Evolutionary conservation across 1,284 basidiomycete species (phyloP).

Genomic region (Inonotus obliquus): DNA sequence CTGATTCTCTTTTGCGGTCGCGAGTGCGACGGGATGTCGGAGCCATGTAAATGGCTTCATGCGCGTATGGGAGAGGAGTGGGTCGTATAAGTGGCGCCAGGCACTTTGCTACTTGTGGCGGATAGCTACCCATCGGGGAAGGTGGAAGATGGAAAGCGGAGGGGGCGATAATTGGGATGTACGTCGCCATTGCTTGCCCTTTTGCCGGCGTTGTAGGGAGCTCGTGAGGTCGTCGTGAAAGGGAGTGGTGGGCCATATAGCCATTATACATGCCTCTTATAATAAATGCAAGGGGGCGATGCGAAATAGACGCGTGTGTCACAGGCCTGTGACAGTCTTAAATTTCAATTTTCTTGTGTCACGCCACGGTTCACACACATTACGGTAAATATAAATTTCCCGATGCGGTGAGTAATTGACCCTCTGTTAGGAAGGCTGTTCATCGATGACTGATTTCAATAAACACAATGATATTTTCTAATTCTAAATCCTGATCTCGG

Average conservation of each 20-base stretch:
- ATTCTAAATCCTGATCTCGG: constrained; percentile 5
- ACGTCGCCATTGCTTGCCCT: not conserved
- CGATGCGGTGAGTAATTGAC: not conserved
- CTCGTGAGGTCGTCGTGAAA: not conserved
- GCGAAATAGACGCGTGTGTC: too few species aligned
- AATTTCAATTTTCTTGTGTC: not conserved
- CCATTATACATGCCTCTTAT: not conserved
- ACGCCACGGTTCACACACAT: not conserved
- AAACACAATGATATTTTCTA: not conserved
- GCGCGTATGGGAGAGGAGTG: constrained; percentile 6
- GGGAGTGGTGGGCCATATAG: not conserved
- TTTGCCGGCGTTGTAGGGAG: too few species aligned
- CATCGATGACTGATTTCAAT: too few species aligned
- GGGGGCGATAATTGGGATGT: not conserved
- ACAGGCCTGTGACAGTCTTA: not conserved
- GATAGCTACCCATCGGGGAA: not conserved
- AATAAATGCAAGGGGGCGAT: not conserved
- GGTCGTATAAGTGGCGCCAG: constrained; percentile 6
- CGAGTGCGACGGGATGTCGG: not conserved
- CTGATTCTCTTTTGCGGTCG: not conserved
- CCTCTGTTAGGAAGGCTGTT: too few species aligned
- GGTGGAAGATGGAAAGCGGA: not conserved
- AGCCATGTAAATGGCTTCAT: not conserved
- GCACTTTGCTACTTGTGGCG: constrained; percentile 7
- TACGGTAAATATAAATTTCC: not conserved